These are phyloP conservation scores for Pseudogymnoascus sp. DNA, from an alignment of 2,329 filamentous ascomycete genomes.

Conservation along the genomic window DNA sequence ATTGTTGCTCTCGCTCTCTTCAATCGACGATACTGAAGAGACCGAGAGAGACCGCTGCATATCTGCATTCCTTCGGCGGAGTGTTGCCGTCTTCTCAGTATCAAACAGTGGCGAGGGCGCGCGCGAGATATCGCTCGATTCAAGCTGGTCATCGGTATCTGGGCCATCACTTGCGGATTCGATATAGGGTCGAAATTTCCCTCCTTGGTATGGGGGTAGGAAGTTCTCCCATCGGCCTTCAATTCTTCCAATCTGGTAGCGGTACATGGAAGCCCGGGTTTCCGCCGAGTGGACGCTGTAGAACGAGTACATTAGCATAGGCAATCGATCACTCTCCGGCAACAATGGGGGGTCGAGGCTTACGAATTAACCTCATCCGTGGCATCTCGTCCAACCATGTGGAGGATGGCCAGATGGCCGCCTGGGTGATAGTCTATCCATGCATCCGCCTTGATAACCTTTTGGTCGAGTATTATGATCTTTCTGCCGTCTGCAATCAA, in stretches of 20 bases:
- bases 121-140: conserved; percentile 21
- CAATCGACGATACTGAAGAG: conserved; percentile 49
- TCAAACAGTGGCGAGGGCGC: conserved; percentile 28
- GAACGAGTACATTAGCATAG: conserved; percentile 6
- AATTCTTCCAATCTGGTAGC: conserved; percentile 75
- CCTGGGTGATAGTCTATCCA: conserved; percentile 90
- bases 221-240: conserved; percentile 83
- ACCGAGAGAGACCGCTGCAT: conserved; percentile 40
- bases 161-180: conserved; percentile 22
- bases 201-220: conserved; percentile 83
- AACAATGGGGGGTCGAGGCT: conserved; percentile 27
- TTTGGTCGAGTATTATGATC: conserved; percentile 71
- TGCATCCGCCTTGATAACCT: conserved; percentile 77
- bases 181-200: conserved; percentile 54
- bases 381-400: conserved; percentile 90
- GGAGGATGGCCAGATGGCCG: conserved; percentile 79
- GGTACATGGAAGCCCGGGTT: conserved; percentile 65
- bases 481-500: conserved; percentile 74
- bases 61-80: conserved; percentile 16
- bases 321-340: conserved; percentile 13
- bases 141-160: conserved; percentile 22
- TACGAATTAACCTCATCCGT: conserved; percentile 92
- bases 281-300: conserved; percentile 71
- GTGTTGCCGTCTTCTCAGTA: conserved; percentile 15
- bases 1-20: conserved; percentile 37